Conservation (phyloP, 768 basidiomycete genomes). For the Clavulina sp. region DNA sequence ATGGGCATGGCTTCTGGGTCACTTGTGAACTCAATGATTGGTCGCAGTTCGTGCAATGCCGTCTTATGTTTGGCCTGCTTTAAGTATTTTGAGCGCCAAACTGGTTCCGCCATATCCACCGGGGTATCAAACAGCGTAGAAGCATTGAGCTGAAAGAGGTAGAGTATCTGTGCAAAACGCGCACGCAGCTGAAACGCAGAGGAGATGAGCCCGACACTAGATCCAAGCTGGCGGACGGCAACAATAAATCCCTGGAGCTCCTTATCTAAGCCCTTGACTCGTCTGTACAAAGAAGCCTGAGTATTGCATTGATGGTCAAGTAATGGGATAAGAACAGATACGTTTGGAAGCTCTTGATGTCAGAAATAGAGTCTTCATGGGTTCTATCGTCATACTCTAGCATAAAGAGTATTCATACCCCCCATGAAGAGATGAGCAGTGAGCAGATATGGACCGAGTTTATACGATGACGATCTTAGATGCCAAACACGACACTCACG, state of each 20-base stretch:
- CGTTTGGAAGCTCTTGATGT: conserved; percentile 48
- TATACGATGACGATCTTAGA: neutral
- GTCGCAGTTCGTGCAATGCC: neutral
- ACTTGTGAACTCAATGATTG: conserved; percentile 15
- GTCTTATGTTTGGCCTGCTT: neutral
- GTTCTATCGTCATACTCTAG: conserved; percentile 32
- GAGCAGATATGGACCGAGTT: neutral
- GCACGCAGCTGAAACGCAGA: conserved; percentile 56
- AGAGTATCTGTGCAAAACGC: conserved; percentile 47
- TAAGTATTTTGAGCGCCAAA: neutral
- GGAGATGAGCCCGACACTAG: conserved; percentile 59
- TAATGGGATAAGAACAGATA: conserved; percentile 15
- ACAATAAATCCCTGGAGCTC: conserved; percentile 66
- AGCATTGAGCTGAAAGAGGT: conserved; percentile 58
- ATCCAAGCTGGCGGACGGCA: conserved; percentile 57
- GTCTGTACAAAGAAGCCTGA: conserved; percentile 20
- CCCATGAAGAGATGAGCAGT: neutral
- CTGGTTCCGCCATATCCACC: conserved; percentile 13
- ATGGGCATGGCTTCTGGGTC: conserved; percentile 50
- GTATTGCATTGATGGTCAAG: neutral
- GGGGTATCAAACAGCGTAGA: conserved; percentile 55
- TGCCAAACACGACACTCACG: neutral
- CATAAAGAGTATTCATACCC: conserved; percentile 20
- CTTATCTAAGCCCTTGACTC: conserved; percentile 44
- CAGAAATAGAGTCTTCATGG: conserved; percentile 48